Evolutionary conservation across 306 rosid species (phyloP).

Genomic region (Coriaria nepalensis): DNA sequence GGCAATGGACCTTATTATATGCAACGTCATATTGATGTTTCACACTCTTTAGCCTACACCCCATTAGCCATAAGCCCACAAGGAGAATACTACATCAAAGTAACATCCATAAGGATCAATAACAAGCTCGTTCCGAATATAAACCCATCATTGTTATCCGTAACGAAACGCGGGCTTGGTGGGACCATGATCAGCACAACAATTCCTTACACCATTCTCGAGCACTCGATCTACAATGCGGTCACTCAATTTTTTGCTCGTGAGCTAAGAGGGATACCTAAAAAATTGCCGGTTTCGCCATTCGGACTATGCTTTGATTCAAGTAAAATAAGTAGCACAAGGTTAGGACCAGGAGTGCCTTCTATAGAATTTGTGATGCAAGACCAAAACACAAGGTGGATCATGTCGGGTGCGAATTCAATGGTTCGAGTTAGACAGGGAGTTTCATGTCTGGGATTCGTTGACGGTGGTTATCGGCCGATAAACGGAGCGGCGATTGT

Average conservation of each 20-base stretch:
- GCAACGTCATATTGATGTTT: conserved; percentile 9
- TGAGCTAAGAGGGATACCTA: conserved; percentile 10
- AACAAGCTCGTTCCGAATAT: conserved; percentile 14
- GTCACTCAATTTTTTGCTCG: conserved; percentile 12
- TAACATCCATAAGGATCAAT: conserved; percentile 25
- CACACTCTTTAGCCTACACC: conserved; percentile 16
- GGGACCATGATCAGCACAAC: conserved; percentile 33
- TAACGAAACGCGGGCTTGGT: conserved; percentile 3
- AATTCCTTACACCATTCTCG: conserved; percentile 26
- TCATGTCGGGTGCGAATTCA: neutral
- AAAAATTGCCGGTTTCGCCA: conserved; percentile 26
- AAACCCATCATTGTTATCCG: neutral
- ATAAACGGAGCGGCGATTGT: neutral
- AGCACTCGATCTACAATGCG: conserved; percentile 18
- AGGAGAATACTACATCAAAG: conserved; percentile 33
- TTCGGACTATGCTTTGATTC: conserved; percentile 33
- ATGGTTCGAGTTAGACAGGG: neutral
- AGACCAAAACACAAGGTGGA: neutral
- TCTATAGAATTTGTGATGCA: conserved; percentile 30
- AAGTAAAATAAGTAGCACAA: conserved; percentile 1
- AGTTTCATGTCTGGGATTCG: neutral
- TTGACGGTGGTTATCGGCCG: neutral
- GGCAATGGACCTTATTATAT: conserved; percentile 22
- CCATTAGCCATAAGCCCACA: conserved; percentile 22
- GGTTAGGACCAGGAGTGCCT: conserved; percentile 13